Conservation (phyloP, 2,329 filamentous ascomycete species). For the Fusarium brevicatenulatum region DNA sequence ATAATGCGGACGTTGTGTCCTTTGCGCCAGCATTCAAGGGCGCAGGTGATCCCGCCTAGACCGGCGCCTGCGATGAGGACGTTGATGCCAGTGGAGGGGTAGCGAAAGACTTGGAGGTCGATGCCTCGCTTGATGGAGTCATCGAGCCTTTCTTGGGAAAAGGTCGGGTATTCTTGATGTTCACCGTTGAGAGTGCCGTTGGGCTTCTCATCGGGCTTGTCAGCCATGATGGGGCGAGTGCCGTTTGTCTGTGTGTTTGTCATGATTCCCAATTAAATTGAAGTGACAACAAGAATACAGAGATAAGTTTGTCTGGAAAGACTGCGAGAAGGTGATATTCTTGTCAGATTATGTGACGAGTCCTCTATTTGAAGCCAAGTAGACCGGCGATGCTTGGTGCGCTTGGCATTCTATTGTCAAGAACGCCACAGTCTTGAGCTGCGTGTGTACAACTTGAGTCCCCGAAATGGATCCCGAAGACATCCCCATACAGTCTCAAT, state of each 20-base stretch:
- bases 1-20: conserved; percentile 28
- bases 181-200: neutral
- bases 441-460: neutral
- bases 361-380: conserved; percentile 11
- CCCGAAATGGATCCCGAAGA: conserved; percentile 22
- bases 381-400: neutral
- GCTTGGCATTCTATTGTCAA: neutral
- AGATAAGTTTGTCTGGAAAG: rapidly evolving
- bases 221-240: neutral
- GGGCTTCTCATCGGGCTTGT: neutral
- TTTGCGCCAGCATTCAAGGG: conserved; percentile 32
- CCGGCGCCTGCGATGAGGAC: conserved; percentile 27
- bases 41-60: conserved; percentile 11
- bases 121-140: conserved; percentile 12
- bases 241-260: neutral
- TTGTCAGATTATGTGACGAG: neutral
- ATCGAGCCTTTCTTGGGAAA: neutral
- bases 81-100: conserved; percentile 23
- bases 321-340: rapidly evolving
- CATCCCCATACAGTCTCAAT: neutral
- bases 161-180: neutral
- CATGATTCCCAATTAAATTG: neutral
- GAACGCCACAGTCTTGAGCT: neutral
- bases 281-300: rapidly evolving
- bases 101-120: conserved; percentile 20